Evolutionary conservation across 257 asterid genomes (phyloP), one percentile per base, ranked within the genome.

Genomic region (Penstemon barbatus): DNA sequence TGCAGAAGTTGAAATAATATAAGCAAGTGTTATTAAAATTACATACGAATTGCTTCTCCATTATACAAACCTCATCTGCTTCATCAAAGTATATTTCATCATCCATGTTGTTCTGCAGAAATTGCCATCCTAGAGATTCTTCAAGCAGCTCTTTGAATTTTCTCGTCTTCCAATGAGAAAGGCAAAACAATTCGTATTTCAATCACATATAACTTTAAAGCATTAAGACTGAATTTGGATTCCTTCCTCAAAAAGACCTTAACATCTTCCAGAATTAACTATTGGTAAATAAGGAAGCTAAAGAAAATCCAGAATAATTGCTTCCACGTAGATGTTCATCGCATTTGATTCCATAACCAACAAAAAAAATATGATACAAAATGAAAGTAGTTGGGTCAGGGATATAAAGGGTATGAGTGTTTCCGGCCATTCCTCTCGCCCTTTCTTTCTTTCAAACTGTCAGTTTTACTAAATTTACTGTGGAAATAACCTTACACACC

Each of bases 51-150:
- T 18, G 68, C 5, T 6, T 42, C 33, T 7, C 40, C 74, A 39
- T 40, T 15, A 37, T 45, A 48, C 76, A 76, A 73, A 90, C 96
- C 96, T 90, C 99, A 13, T 93, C 99, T 15, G 81, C 95, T 49
- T 86, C 95, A 38, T 83, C 92, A 61, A 75, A 80, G 65, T 71
- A 41, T 49, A 84, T 66, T 37, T 81, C 91, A 66, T 82, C 89
- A 4, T 48, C 79, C 53, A 75, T 71, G 73, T 66, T 75, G 63
- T 80, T 79, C 63, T 71, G 82, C 70, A 71, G 80, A 79, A 90
- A 90, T 40, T 87, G 80, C 99, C 97, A 93, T 63, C 97, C 96
- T 33, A 93, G 70, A 19, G 92, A 61, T 13, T 78, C 87, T 84
- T 88, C 97, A 5, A 93, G 89, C 80, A 93, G 82, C 55, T 77